Evolutionary conservation across 768 basidiomycete species (phyloP).

Genomic region (Pleurotus pulmonarius): DNA sequence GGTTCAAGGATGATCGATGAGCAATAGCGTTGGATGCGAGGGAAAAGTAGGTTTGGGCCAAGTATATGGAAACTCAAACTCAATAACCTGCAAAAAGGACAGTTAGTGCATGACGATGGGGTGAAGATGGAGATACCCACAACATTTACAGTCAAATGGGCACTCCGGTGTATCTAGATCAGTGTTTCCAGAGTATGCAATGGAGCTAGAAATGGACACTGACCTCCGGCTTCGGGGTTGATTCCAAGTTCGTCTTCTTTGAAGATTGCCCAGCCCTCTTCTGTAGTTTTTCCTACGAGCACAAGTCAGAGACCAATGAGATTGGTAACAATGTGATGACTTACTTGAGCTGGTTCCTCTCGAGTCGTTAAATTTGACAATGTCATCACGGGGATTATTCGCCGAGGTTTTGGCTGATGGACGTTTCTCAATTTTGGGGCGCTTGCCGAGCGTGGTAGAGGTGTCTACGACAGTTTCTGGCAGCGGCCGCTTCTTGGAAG

Average conservation of each 20-base stretch:
- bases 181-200: conserved; percentile 17
- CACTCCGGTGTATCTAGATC: conserved; percentile 72
- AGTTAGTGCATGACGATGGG: neutral
- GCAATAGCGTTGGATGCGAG: no score
- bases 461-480: conserved; percentile 69
- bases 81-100: conserved; percentile 18
- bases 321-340: conserved; percentile 22
- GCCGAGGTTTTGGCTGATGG: conserved; percentile 1
- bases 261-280: conserved; percentile 76
- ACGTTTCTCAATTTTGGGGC: conserved; percentile 27
- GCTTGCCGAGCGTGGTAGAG: conserved; percentile 40
- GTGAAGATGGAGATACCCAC: conserved; percentile 39
- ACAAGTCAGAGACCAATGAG: conserved; percentile 8
- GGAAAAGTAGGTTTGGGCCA: no score
- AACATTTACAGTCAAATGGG: conserved; percentile 89
- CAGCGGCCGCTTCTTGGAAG: conserved; percentile 31
- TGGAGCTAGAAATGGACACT: conserved; percentile 19
- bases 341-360: conserved; percentile 67
- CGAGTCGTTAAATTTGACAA: conserved; percentile 67
- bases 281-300: conserved; percentile 66
- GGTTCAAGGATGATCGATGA: no score
- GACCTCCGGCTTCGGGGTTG: conserved; percentile 66
- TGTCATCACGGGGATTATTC: conserved; percentile 23
- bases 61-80: conserved; percentile 7
- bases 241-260: conserved; percentile 84